These are phyloP conservation scores for Zarea fungicola DNA, from an alignment of 2,329 filamentous ascomycete species.

Conservation along the genomic window DNA sequence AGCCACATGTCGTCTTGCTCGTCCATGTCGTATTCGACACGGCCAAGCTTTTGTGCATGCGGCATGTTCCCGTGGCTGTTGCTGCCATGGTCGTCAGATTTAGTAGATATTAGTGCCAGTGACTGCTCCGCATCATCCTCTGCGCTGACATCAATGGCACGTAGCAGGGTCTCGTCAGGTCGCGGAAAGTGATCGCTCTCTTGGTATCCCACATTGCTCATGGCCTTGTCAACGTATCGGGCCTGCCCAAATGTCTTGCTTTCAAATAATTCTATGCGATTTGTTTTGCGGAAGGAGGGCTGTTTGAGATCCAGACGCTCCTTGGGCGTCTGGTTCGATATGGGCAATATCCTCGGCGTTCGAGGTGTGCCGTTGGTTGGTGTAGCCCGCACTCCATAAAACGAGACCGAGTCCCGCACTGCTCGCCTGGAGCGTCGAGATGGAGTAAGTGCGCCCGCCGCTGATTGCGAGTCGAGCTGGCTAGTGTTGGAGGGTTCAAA, in stretches of 20 bases:
- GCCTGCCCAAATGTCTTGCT: slow-evolving; percentile 79
- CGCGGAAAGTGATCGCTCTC: slow-evolving; percentile 86
- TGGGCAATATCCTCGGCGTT: slow-evolving; percentile 63
- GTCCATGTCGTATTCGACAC: slow-evolving; percentile 99
- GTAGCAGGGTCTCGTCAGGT: slow-evolving; percentile 67
- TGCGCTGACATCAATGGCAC: slow-evolving; percentile 52
- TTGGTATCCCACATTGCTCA: slow-evolving; percentile 94
- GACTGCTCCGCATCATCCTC: slow-evolving; percentile 54
- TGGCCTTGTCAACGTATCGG: slow-evolving; percentile 90
- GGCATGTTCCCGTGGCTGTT: slow-evolving; percentile 13
- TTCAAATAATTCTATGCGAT: slow-evolving; percentile 75
- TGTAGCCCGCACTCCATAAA: slow-evolving; percentile 46
- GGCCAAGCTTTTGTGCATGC: slow-evolving; percentile 51
- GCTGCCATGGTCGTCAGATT: slow-evolving; percentile 24
- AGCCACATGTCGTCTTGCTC: slow-evolving; percentile 98
- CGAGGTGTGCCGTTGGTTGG: slow-evolving; percentile 44
- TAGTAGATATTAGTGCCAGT: slow-evolving; percentile 16
- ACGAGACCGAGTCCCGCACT: slow-evolving; percentile 45
- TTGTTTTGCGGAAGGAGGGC: slow-evolving; percentile 69
- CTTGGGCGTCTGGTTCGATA: slow-evolving; percentile 73
- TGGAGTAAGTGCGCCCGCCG: slow-evolving; percentile 22
- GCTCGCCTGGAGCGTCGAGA: slow-evolving; percentile 38
- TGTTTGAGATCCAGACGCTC: slow-evolving; percentile 73
- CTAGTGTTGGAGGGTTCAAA: slow-evolving; percentile 11
- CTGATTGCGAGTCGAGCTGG: slow-evolving; percentile 23